Evolutionary conservation across 106 monocot species (phyloP).

Genomic region (Phalaenopsis aphrodite): DNA sequence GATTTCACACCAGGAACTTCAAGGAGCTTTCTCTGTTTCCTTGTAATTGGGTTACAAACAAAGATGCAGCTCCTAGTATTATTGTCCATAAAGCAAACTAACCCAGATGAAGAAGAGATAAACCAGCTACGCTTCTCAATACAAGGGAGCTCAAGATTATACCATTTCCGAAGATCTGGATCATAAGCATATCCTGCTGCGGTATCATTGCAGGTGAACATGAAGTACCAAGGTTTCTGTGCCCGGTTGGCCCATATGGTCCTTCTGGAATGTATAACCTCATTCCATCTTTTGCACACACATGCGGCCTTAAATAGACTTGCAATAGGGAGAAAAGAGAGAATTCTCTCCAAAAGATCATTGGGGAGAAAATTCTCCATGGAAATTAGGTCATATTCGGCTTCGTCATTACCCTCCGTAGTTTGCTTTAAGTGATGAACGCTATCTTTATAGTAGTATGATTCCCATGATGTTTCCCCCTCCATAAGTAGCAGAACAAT

Average conservation of each 20-base stretch:
- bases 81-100: conserved; percentile 75
- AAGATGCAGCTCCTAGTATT: conserved; percentile 49
- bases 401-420: conserved; percentile 13
- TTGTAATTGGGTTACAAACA: conserved; percentile 70
- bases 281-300: conserved; percentile 68
- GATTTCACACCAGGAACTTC: conserved; percentile 34
- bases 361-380: conserved; percentile 50
- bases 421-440: conserved; percentile 1
- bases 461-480: conserved; percentile 17
- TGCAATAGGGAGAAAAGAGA: conserved; percentile 45
- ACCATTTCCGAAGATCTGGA: conserved; percentile 55
- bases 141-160: conserved; percentile 59
- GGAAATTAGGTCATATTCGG: conserved; percentile 15
- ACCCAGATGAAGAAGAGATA: conserved; percentile 46
- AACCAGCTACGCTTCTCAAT: conserved; percentile 61
- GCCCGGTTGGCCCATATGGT: conserved; percentile 14
- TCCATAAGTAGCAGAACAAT: conserved; percentile 6
- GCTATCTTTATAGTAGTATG: conserved; percentile 8
- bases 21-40: conserved; percentile 36
- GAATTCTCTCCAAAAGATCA: conserved; percentile 59
- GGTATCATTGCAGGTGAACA: conserved; percentile 52
- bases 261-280: conserved; percentile 38
- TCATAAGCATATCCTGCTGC: conserved; percentile 54
- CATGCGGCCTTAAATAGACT: conserved; percentile 39
- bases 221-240: conserved; percentile 87